Evolutionary conservation across 2,329 filamentous ascomycete species (phyloP).

Genomic region (Rhynchosporium graminicola): DNA sequence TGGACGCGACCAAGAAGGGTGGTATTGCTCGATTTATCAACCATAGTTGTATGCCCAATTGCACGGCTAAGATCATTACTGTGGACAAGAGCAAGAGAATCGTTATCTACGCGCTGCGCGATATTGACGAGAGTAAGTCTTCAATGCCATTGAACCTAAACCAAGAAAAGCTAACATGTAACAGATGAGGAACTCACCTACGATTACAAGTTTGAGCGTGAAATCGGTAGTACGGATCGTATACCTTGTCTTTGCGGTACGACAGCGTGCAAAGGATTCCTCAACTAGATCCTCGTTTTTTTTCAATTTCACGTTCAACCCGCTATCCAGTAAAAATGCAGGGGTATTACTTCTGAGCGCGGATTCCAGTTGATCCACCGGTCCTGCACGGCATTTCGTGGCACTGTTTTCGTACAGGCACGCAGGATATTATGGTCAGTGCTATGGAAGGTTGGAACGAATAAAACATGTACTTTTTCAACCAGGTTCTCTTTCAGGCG

Average conservation of each 20-base stretch:
- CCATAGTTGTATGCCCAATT: constrained; percentile 96
- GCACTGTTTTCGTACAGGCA: constrained; percentile 31
- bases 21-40: constrained; percentile 99
- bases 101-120: constrained; percentile 95
- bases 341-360: constrained; percentile 20
- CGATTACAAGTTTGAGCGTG: constrained; percentile 99
- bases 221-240: constrained; percentile 90
- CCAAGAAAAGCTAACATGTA: constrained; percentile 27
- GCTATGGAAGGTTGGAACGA: constrained; percentile 9
- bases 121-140: constrained; percentile 88
- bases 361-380: constrained; percentile 20
- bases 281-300: constrained; percentile 67
- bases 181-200: constrained; percentile 98
- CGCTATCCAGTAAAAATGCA: not conserved
- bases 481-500: constrained; percentile 33
- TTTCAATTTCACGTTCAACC: constrained; percentile 7
- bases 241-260: constrained; percentile 98
- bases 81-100: constrained; percentile 98
- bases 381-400: constrained; percentile 11
- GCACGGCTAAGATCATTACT: constrained; percentile 98
- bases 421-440: constrained; percentile 22
- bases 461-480: constrained; percentile 40
- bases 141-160: not conserved
- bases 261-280: constrained; percentile 95
- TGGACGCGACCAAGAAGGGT: constrained; percentile 97